These are phyloP conservation scores for Exserohilum turcica DNA, from an alignment of 2,329 filamentous ascomycete species.

Conservation along the genomic window DNA sequence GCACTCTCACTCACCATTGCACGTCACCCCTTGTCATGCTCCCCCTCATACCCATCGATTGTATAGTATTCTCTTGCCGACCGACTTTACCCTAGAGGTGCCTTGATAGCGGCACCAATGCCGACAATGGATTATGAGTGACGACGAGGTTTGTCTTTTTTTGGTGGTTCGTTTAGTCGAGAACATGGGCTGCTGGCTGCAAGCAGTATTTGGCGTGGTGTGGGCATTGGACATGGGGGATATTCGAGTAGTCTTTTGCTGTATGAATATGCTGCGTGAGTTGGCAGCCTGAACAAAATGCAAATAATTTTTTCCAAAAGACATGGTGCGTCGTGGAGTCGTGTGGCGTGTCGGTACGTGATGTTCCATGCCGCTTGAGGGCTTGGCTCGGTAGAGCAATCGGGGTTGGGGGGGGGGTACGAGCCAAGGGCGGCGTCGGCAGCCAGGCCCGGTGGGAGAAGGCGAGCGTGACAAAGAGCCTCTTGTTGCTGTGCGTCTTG, in stretches of 20 bases:
- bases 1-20: slow-evolving; percentile 6
- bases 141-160: slow-evolving; percentile 31
- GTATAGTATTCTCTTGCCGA: slow-evolving; percentile 29
- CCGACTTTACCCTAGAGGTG: slow-evolving; percentile 9
- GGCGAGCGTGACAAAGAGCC: not conserved
- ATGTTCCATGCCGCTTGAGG: not conserved
- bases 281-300: slow-evolving; percentile 14
- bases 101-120: slow-evolving; percentile 14
- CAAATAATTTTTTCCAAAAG: slow-evolving; percentile 13
- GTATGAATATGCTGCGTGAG: slow-evolving; percentile 26
- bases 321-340: not conserved
- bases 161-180: slow-evolving; percentile 15
- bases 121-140: slow-evolving; percentile 30
- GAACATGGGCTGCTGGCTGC: slow-evolving; percentile 4
- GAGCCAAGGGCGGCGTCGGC: not conserved
- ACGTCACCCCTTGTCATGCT: slow-evolving; percentile 8
- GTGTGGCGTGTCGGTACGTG: slow-evolving; percentile 1
- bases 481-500: not conserved
- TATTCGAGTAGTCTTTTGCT: slow-evolving; percentile 14
- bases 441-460: not conserved
- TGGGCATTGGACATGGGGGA: slow-evolving; percentile 6
- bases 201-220: slow-evolving; percentile 10
- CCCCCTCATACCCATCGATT: slow-evolving; percentile 18
- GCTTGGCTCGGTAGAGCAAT: slow-evolving; percentile 6
- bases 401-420: not conserved